These are phyloP conservation scores for Novakomyces olei DNA, from an alignment of 805 yeast genomes.

Conservation along the genomic window DNA sequence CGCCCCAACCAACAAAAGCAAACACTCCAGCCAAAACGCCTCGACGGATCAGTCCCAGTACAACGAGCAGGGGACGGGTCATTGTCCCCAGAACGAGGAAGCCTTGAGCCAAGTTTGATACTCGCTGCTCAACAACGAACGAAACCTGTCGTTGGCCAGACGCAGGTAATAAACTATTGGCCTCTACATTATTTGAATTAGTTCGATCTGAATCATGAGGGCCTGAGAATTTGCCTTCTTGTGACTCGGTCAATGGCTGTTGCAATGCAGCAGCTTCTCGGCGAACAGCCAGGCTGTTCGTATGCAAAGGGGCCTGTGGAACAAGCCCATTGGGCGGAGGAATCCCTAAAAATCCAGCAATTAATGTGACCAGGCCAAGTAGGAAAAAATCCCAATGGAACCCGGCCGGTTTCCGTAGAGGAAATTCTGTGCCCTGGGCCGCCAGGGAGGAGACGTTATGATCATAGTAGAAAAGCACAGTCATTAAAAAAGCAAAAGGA, in stretches of 20 bases:
- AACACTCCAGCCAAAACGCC: conserved; percentile 82
- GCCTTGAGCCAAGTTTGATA: conserved; percentile 73
- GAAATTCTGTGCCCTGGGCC: conserved; percentile 68
- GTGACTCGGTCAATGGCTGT: too few species aligned
- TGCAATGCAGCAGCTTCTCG: neutral
- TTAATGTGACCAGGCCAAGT: conserved; percentile 67
- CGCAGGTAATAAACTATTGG: too few species aligned
- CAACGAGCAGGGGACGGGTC: conserved; percentile 67
- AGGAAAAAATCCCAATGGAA: conserved; percentile 85
- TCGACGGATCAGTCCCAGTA: conserved; percentile 71
- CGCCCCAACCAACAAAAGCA: conserved; percentile 68
- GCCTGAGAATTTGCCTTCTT: too few species aligned
- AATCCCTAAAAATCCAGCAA: conserved; percentile 68
- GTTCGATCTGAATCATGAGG: too few species aligned
- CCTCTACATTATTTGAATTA: too few species aligned
- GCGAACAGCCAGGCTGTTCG: conserved; percentile 43
- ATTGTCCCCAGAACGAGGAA: conserved; percentile 62
- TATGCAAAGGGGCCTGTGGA: conserved; percentile 93
- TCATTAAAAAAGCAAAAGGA: conserved; percentile 74
- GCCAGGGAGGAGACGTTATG: conserved; percentile 86
- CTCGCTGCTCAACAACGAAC: conserved; percentile 83
- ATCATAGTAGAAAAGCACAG: conserved; percentile 76
- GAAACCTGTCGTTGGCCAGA: too few species aligned
- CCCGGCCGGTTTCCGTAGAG: conserved; percentile 62
- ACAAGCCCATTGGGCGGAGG: conserved; percentile 94